Evolutionary conservation across 148 eudicot species (phyloP).

Genomic region (Camellia granthamiana): DNA sequence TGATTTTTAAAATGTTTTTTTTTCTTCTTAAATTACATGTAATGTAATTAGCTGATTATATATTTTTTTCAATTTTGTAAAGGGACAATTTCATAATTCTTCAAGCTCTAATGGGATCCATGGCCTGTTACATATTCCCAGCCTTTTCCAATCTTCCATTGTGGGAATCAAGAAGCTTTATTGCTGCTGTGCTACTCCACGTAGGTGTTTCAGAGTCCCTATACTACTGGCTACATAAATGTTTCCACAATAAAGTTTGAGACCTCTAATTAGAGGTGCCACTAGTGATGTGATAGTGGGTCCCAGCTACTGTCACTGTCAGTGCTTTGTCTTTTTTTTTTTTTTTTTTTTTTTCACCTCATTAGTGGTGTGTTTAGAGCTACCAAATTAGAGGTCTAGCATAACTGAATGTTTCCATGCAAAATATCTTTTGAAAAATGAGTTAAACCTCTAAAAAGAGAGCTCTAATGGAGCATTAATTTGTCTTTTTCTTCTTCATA

Average conservation of each 20-base stretch:
- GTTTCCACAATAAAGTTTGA: conserved; percentile 34
- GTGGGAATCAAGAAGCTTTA: conserved; percentile 56
- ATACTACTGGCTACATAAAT: conserved; percentile 60
- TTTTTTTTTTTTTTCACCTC: too few species aligned
- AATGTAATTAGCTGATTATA: neutral
- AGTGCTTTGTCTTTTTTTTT: too few species aligned
- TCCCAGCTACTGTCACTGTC: too few species aligned
- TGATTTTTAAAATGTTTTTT: neutral
- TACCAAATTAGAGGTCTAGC: too few species aligned
- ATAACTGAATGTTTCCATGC: too few species aligned
- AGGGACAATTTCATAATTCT: conserved; percentile 86
- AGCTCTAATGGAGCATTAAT: too few species aligned
- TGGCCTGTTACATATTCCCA: conserved; percentile 49
- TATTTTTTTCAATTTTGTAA: neutral
- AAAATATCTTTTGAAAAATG: too few species aligned
- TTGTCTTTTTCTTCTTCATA: too few species aligned
- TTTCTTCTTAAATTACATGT: neutral
- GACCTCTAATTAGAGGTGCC: too few species aligned
- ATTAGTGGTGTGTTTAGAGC: too few species aligned
- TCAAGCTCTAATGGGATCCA: conserved; percentile 48
- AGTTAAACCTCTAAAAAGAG: too few species aligned
- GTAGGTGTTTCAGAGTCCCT: conserved; percentile 72
- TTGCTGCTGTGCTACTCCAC: conserved; percentile 49
- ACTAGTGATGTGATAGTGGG: too few species aligned
- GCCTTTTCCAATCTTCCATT: conserved; percentile 22